Conservation (phyloP, 2,329 filamentous ascomycete species). For the Fusarium compactum region DNA sequence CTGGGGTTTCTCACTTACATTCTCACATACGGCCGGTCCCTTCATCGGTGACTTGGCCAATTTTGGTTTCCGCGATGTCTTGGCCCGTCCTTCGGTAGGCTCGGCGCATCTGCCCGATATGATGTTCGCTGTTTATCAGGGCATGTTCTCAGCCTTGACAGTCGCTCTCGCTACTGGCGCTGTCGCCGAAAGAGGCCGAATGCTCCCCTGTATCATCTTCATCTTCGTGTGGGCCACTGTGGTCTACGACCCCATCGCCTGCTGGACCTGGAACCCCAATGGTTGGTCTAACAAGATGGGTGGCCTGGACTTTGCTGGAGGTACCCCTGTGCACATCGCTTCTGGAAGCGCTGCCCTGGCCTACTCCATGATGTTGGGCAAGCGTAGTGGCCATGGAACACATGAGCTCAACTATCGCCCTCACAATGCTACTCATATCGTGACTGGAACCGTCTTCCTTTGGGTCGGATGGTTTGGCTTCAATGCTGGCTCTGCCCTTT, state of each 20-base stretch:
- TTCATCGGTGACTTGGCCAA: constrained; percentile 85
- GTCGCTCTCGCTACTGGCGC: constrained; percentile 88
- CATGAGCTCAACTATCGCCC: constrained; percentile 92
- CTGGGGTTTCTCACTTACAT: constrained; percentile 87
- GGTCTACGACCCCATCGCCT: constrained; percentile 92
- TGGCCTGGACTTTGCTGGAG: constrained; percentile 88
- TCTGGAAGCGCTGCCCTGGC: constrained; percentile 86
- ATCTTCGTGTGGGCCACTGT: constrained; percentile 94
- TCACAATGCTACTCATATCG: constrained; percentile 92
- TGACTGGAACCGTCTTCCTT: constrained; percentile 91
- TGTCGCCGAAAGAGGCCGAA: constrained; percentile 86
- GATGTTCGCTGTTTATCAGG: constrained; percentile 86
- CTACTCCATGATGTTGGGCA: constrained; percentile 92
- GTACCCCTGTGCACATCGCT: constrained; percentile 89
- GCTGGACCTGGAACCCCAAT: constrained; percentile 91
- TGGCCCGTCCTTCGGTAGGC: constrained; percentile 80
- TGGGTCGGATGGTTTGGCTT: constrained; percentile 98
- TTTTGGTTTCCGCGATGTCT: constrained; percentile 81
- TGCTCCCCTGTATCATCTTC: constrained; percentile 89
- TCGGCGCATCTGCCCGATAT: constrained; percentile 82
- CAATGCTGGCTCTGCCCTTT: constrained; percentile 86
- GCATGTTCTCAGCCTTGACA: constrained; percentile 89
- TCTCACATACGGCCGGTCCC: constrained; percentile 79
- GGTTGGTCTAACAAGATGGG: constrained; percentile 87
- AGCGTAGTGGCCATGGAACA: constrained; percentile 84